Evolutionary conservation across 345 rosid species (phyloP).

Genomic region (Citrus trifoliata): DNA sequence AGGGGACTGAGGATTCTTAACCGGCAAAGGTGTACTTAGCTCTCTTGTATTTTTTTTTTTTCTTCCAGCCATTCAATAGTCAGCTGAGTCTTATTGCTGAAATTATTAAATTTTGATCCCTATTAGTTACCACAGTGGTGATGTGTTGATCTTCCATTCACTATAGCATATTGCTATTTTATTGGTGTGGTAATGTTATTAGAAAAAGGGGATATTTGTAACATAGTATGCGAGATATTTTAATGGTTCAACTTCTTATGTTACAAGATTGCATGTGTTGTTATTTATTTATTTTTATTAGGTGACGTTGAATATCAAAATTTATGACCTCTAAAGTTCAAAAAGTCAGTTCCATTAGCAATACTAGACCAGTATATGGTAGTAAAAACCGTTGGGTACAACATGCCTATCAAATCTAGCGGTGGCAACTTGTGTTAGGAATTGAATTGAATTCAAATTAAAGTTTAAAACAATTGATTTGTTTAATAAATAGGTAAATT

Average conservation of each 20-base stretch:
- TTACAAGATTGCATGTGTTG: neutral
- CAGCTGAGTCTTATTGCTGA: neutral
- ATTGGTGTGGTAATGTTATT: neutral
- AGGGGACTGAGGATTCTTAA: constrained; percentile 14
- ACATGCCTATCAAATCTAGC: no score
- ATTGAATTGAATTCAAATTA: no score
- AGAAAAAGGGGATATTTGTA: neutral
- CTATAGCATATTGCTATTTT: neutral
- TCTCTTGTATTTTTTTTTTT: neutral
- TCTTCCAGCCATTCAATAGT: neutral
- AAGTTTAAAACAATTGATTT: no score
- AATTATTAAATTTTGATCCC: neutral
- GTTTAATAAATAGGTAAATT: no score
- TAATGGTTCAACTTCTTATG: no score
- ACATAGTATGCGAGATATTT: neutral
- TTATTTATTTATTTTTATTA: neutral
- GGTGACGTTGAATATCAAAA: neutral
- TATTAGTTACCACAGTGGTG: neutral
- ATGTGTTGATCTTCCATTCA: neutral
- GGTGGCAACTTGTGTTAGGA: no score
- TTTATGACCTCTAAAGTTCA: neutral
- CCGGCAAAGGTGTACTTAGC: neutral
- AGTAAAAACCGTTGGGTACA: neutral
- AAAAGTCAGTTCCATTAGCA: neutral
- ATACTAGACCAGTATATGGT: neutral